These are phyloP conservation scores for Candida taoyuanica DNA, from an alignment of 805 yeast species.

Conservation along the genomic window DNA sequence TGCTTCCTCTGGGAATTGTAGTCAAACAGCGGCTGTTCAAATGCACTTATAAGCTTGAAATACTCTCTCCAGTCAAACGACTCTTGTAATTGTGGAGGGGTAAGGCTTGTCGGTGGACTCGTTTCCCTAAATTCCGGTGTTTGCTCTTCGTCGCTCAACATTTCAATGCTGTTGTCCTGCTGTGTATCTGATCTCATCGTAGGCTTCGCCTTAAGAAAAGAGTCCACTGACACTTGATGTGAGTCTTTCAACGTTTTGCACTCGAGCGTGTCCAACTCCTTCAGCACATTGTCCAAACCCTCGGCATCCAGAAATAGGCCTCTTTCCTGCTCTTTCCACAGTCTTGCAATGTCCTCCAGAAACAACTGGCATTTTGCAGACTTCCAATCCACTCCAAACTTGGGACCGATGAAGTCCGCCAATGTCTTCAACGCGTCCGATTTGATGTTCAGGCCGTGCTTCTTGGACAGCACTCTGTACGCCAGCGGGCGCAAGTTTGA, in stretches of 20 bases:
- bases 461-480: slow-evolving; percentile 83
- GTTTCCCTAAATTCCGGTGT: no score
- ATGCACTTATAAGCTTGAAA: slow-evolving; percentile 60
- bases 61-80: slow-evolving; percentile 66
- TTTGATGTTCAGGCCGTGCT: slow-evolving; percentile 86
- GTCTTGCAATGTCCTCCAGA: slow-evolving; percentile 70
- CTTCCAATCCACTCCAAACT: slow-evolving; percentile 86
- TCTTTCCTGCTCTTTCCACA: slow-evolving; percentile 87
- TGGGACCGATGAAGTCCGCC: slow-evolving; percentile 69
- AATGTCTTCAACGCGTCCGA: slow-evolving; percentile 73
- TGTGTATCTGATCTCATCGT: slow-evolving; percentile 11
- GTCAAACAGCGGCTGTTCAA: slow-evolving; percentile 55
- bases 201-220: slow-evolving; percentile 7
- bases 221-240: slow-evolving; percentile 13
- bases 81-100: slow-evolving; percentile 26
- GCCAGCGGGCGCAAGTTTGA: slow-evolving; percentile 88
- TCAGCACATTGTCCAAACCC: slow-evolving; percentile 58
- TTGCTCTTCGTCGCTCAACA: slow-evolving; percentile 16
- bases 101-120: slow-evolving; percentile 24
- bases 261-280: slow-evolving; percentile 41
- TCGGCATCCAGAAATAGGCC: slow-evolving; percentile 82
- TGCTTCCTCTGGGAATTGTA: slow-evolving; percentile 63
- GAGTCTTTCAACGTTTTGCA: slow-evolving; percentile 10
- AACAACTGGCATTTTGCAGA: slow-evolving; percentile 55
- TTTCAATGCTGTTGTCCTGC: slow-evolving; percentile 11